Conservation (phyloP, 495 filamentous ascomycete genomes). For the Cercophora scortea region DNA sequence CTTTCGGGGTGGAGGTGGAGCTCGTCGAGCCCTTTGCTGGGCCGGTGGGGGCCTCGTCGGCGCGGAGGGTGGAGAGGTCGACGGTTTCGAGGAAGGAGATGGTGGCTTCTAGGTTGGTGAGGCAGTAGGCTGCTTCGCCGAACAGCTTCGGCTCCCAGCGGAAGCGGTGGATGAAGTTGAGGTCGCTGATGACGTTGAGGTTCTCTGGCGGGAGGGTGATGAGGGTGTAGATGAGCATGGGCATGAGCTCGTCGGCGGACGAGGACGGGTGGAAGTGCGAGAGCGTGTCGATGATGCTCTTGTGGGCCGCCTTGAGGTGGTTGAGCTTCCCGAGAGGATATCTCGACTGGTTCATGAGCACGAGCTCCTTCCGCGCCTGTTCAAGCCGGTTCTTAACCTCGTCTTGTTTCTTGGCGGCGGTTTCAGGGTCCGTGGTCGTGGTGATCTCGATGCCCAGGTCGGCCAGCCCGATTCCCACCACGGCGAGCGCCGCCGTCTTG, state of each 20-base stretch:
- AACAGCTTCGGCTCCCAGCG: constrained; percentile 78
- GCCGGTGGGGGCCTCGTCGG: constrained; percentile 62
- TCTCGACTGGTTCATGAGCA: constrained; percentile 77
- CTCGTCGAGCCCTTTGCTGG: constrained; percentile 48
- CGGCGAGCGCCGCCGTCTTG: constrained; percentile 80
- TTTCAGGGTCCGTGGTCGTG: constrained; percentile 37
- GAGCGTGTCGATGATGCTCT: constrained; percentile 87
- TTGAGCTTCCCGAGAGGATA: constrained; percentile 89
- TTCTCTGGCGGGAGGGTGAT: constrained; percentile 83
- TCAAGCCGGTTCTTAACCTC: constrained; percentile 67
- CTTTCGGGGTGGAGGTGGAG: constrained; percentile 43
- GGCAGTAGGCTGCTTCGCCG: constrained; percentile 90
- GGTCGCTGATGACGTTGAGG: constrained; percentile 85
- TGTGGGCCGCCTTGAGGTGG: constrained; percentile 80
- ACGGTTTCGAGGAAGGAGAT: constrained; percentile 97
- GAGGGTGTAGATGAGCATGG: constrained; percentile 89
- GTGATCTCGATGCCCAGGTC: constrained; percentile 79
- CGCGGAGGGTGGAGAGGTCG: constrained; percentile 81
- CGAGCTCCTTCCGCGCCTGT: constrained; percentile 62
- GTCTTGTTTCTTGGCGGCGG: constrained; percentile 53
- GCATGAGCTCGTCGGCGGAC: constrained; percentile 93
- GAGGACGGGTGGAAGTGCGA: constrained; percentile 74
- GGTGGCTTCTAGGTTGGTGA: constrained; percentile 92
- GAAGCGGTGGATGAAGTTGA: constrained; percentile 90
- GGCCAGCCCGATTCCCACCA: constrained; percentile 81